phyloP scores from a whole-genome alignment of 106 monocot genomes.

The Allium fistulosum region DNA sequence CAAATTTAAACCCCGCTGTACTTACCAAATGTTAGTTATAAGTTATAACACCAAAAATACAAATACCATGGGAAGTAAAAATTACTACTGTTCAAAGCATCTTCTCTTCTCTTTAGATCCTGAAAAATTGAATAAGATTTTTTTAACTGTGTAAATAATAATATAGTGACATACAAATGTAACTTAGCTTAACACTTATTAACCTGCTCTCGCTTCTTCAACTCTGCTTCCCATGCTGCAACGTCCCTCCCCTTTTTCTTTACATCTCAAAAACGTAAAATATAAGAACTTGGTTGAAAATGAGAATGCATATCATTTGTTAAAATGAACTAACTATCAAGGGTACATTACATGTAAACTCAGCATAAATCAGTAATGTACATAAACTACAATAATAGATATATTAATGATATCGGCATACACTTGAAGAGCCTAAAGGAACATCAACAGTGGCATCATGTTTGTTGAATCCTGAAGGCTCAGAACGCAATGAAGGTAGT shows the following conservation, averaged over 20 bases:
- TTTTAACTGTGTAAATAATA: neutral
- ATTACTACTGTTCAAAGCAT: slow-evolving; percentile 28
- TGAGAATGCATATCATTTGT: neutral
- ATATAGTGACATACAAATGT: neutral
- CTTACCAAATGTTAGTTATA: neutral
- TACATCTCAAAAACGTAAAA: slow-evolving; percentile 18
- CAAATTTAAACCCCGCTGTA: slow-evolving; percentile 52
- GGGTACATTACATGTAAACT: neutral
- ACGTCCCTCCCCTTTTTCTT: slow-evolving; percentile 56
- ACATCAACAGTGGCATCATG: slow-evolving; percentile 45
- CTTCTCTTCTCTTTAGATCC: slow-evolving; percentile 43
- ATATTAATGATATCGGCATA: slow-evolving; percentile 7
- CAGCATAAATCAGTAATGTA: no score
- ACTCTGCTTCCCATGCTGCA: slow-evolving; percentile 55
- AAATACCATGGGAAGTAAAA: neutral
- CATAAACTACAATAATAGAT: neutral
- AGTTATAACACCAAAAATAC: neutral
- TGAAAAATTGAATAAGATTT: slow-evolving; percentile 6
- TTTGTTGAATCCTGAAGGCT: slow-evolving; percentile 19
- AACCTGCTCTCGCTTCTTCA: slow-evolving; percentile 57
- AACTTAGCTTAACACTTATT: neutral
- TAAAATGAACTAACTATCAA: slow-evolving; percentile 3
- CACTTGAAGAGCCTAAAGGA: slow-evolving; percentile 28
- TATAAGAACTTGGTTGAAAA: no score
- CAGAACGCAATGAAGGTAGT: neutral